Conservation (phyloP, 2,329 filamentous ascomycete species). For the Pseudogymnoascus sp. region DNA sequence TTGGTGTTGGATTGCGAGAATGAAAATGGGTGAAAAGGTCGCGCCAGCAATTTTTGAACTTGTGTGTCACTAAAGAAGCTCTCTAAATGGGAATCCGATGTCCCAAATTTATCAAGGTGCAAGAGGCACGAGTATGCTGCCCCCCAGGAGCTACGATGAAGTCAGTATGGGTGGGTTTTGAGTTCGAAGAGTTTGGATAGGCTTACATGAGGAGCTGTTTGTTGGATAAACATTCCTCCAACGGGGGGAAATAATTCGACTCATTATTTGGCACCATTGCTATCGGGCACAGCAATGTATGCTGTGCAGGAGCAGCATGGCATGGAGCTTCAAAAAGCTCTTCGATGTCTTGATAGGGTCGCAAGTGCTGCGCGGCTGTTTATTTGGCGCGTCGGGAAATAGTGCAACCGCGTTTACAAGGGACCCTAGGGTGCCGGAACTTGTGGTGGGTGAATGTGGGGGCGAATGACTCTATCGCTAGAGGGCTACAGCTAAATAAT, state of each 20-base stretch:
- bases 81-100: constrained; percentile 44
- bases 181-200: constrained; percentile 13
- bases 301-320: constrained; percentile 20
- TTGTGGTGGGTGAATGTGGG: constrained; percentile 3
- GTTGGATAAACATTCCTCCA: constrained; percentile 79
- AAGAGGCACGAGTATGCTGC: constrained; percentile 49
- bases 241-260: constrained; percentile 70
- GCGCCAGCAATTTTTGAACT: constrained; percentile 61
- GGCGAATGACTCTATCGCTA: constrained; percentile 3
- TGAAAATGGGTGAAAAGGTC: constrained; percentile 63
- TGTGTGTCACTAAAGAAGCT: constrained; percentile 66
- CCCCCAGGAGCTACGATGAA: constrained; percentile 51
- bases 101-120: constrained; percentile 55
- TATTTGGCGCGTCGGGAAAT: constrained; percentile 12
- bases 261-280: constrained; percentile 67
- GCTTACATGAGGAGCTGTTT: constrained; percentile 74
- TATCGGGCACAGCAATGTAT: constrained; percentile 41
- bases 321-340: constrained; percentile 24
- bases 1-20: constrained; percentile 56
- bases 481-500: neutral
- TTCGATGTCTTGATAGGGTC: constrained; percentile 9
- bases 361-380: constrained; percentile 11
- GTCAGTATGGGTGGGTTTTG: constrained; percentile 15
- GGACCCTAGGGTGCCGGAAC: neutral
- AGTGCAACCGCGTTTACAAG: constrained; percentile 5